Evolutionary conservation across 2,329 filamentous ascomycete genomes (phyloP), one percentile per base, ranked within the genome.

Genomic region (Fragosphaeria purpurea): DNA sequence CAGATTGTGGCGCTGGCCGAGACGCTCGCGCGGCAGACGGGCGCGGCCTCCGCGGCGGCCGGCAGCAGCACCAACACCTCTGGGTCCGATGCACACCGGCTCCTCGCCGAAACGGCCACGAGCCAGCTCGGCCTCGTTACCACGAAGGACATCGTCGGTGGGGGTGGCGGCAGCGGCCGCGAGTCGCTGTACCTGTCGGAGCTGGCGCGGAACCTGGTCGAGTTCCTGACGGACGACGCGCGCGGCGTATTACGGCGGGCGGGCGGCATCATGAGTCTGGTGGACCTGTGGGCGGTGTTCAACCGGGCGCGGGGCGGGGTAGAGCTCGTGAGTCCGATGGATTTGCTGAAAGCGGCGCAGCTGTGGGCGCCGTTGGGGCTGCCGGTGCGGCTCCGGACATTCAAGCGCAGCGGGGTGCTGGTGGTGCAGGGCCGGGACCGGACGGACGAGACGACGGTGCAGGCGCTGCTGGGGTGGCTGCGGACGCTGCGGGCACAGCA

Each of bases 1-100:
- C 88, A 98, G 63, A 88, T 98, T 46, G 85, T 97, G 47, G 88
- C 89, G 5, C 81, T 98, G 41, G 93, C 93, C 1, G 91, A 97
- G 66, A 82, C 82, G 12, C 91, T 97, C 59, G 83, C 88, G 2
- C 75, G 80, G 10, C 85, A 90, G 61, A 71, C 71, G 22, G 44
- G 47, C 9, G 33, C 31, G 54, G 71, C 73, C 33, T 22, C 30
- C 54, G 71, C 74, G 8, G 53, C 57, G n/a, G 45, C 49, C 7
- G 50, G 50, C 1, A 50, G 53, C 5, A 30, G 43, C 1, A 46
- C n/a, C 8, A 41, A 3, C 40, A 79, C 12, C 41, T 2, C 22
- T 22, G 22, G 22, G 22, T 22, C 22, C 22, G 22, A 22, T 22
- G 22, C 22, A 22, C 45, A 12, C 76, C 13, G 7, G 72, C 95